Evolutionary conservation across 2,329 filamentous ascomycete species (phyloP).

Genomic region (Claviceps digitariae): DNA sequence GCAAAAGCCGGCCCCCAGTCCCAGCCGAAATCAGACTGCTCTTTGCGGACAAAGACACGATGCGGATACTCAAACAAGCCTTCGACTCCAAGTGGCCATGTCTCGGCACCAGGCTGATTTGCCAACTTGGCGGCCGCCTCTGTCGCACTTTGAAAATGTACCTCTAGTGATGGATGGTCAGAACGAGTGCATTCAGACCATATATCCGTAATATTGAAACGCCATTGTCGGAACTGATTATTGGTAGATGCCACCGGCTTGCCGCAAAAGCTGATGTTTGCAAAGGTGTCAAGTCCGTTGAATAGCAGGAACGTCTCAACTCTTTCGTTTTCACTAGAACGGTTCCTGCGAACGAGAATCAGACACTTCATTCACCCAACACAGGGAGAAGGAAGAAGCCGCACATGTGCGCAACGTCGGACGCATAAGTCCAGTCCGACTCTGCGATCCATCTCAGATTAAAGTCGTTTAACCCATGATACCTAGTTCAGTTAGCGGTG

Average conservation of each 20-base stretch:
- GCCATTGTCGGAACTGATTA: conserved; percentile 51
- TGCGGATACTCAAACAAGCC: conserved; percentile 11
- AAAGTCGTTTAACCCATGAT: conserved; percentile 45
- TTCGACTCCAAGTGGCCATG: conserved; percentile 2
- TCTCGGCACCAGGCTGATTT: conserved; percentile 3
- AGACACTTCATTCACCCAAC: not conserved
- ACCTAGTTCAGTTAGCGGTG: conserved; percentile 14
- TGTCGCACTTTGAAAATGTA: conserved; percentile 13
- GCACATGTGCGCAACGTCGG: conserved; percentile 28
- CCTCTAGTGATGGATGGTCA: conserved; percentile 6
- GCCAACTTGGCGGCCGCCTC: conserved; percentile 6
- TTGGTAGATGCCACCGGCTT: conserved; percentile 40
- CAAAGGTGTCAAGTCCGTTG: conserved; percentile 48
- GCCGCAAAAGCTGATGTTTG: conserved; percentile 40
- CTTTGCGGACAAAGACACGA: conserved; percentile 34
- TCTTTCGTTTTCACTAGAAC: conserved; percentile 14
- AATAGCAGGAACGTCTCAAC: conserved; percentile 41
- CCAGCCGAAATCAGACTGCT: conserved; percentile 52
- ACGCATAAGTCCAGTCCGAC: conserved; percentile 47
- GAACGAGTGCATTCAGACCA: conserved; percentile 14
- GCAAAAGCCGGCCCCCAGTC: conserved; percentile 49
- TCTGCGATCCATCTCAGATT: conserved; percentile 41
- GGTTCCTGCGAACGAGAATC: not conserved
- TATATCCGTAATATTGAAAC: conserved; percentile 39
- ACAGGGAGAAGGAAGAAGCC: not conserved